These are phyloP conservation scores for Nyssa sinensis DNA, from an alignment of 148 eudicot genomes.

Conservation along the genomic window DNA sequence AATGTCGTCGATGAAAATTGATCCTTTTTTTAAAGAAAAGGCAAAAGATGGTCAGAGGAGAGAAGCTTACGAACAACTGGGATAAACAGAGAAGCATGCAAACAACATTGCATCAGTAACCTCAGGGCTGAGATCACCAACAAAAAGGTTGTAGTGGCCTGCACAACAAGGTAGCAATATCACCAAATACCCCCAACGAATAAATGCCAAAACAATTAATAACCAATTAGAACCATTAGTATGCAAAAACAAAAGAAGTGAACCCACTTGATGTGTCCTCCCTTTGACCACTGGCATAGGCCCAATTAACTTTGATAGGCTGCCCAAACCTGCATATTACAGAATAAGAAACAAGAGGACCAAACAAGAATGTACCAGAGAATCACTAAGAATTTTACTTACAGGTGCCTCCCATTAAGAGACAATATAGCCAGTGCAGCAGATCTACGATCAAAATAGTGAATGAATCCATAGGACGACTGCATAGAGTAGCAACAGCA, in stretches of 20 bases:
- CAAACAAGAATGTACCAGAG: conserved; percentile 4
- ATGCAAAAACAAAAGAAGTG: not conserved
- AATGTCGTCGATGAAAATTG: not conserved
- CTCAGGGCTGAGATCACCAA: conserved; percentile 98
- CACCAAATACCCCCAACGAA: not conserved
- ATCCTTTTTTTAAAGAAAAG: no score
- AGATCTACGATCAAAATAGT: conserved; percentile 89
- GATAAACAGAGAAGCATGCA: conserved; percentile 87
- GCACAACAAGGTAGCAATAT: conserved; percentile 14
- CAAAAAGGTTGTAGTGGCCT: conserved; percentile 92
- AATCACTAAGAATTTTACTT: conserved; percentile 32
- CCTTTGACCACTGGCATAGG: conserved; percentile 93
- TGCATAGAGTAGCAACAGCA: conserved; percentile 40
- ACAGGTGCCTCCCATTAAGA: conserved; percentile 96
- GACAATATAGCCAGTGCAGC: conserved; percentile 83
- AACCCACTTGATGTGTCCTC: conserved; percentile 92
- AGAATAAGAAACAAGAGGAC: conserved; percentile 13
- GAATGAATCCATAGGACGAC: conserved; percentile 97
- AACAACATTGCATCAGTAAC: conserved; percentile 94
- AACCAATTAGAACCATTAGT: not conserved
- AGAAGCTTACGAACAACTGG: conserved; percentile 92
- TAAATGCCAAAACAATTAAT: not conserved
- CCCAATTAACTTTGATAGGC: conserved; percentile 99
- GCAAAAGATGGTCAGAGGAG: conserved; percentile 1
- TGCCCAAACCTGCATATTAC: conserved; percentile 84